A percentile compares a stretch with the other conserved stretches of the same genome.
These are phyloP conservation scores for Pontederia paniculata DNA, from an alignment of 176 grass and related monocot species.

Conservation along the genomic window DNA sequence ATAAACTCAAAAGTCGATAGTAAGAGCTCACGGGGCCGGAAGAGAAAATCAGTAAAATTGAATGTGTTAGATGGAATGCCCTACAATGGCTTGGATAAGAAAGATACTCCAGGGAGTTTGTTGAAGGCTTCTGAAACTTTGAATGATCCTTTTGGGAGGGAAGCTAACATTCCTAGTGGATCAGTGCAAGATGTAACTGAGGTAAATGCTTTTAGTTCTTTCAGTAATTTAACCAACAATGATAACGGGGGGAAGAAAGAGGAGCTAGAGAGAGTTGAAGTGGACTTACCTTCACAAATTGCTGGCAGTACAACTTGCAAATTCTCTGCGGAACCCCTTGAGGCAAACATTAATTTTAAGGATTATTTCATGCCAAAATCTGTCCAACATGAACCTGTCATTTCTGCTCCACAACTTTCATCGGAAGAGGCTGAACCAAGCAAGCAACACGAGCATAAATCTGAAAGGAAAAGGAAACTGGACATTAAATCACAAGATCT, in stretches of 20 bases:
- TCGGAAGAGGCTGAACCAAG: slow-evolving; percentile 21
- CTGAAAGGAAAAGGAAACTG: slow-evolving; percentile 29
- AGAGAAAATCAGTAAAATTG: slow-evolving; percentile 4
- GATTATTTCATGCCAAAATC: slow-evolving; percentile 23
- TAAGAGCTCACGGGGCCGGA: not conserved
- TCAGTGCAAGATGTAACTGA: too few relatives aligned
- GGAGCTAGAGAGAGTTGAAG: not conserved
- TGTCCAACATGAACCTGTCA: slow-evolving; percentile 15
- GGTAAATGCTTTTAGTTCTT: too few relatives aligned
- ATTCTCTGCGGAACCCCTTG: slow-evolving; percentile 19
- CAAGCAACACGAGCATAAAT: slow-evolving; percentile 31
- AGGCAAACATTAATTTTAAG: slow-evolving; percentile 35
- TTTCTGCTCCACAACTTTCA: slow-evolving; percentile 22
- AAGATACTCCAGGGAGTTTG: too few relatives aligned
- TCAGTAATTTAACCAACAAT: not conserved
- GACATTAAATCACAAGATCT: slow-evolving; percentile 2
- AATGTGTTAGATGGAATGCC: not conserved
- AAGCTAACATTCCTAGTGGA: too few relatives aligned
- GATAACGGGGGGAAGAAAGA: not conserved
- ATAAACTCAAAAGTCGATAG: not conserved
- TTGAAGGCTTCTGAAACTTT: too few relatives aligned
- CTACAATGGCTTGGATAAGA: not conserved
- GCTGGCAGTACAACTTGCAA: slow-evolving; percentile 2
- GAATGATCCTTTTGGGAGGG: too few relatives aligned
- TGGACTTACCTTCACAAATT: not conserved